phyloP scores from a whole-genome alignment of 352 stramenopile genomes.

The Phytopythium oedochilum region DNA sequence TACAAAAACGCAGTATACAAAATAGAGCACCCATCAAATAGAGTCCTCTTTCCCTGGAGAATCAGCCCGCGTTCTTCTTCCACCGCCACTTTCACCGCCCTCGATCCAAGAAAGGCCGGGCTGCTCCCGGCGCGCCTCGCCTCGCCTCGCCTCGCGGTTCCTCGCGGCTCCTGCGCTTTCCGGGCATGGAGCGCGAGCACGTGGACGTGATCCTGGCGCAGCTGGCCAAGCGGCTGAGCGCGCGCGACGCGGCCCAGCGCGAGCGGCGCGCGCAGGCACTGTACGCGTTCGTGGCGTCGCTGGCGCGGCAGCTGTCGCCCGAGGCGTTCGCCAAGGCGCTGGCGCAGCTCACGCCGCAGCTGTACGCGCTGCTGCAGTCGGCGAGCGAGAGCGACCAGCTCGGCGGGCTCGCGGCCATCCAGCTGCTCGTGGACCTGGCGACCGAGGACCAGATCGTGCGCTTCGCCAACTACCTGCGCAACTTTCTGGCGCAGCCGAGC shows the following conservation, averaged over 20 bases:
- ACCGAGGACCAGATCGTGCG: conserved; percentile 88
- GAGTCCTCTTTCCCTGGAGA: background rate
- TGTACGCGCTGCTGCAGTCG: conserved; percentile 67
- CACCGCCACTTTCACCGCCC: too few species aligned
- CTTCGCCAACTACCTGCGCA: conserved; percentile 88
- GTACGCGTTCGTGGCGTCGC: conserved; percentile 50
- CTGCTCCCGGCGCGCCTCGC: too few species aligned
- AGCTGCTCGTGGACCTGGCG: conserved; percentile 74
- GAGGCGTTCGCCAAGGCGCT: conserved; percentile 78
- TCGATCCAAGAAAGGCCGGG: too few species aligned
- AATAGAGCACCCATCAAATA: background rate
- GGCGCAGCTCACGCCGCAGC: conserved; percentile 66
- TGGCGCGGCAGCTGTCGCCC: conserved; percentile 70
- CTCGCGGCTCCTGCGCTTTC: too few species aligned
- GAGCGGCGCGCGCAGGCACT: conserved; percentile 50
- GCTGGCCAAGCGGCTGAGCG: conserved; percentile 61
- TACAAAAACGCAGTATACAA: too few species aligned
- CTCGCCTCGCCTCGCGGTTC: too few species aligned
- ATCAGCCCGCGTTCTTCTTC: too few species aligned
- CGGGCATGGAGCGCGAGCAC: conserved; percentile 62
- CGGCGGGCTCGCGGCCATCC: conserved; percentile 69
- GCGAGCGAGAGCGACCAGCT: conserved; percentile 62
- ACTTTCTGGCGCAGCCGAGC: conserved; percentile 77
- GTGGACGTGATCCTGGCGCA: conserved; percentile 51
- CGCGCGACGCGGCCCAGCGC: conserved; percentile 26